Percentiles rank a stretch among this genome's conserved stretches.
These are phyloP conservation scores for Hevea brasiliensis DNA, from an alignment of 345 rosid species.

Conservation along the genomic window DNA sequence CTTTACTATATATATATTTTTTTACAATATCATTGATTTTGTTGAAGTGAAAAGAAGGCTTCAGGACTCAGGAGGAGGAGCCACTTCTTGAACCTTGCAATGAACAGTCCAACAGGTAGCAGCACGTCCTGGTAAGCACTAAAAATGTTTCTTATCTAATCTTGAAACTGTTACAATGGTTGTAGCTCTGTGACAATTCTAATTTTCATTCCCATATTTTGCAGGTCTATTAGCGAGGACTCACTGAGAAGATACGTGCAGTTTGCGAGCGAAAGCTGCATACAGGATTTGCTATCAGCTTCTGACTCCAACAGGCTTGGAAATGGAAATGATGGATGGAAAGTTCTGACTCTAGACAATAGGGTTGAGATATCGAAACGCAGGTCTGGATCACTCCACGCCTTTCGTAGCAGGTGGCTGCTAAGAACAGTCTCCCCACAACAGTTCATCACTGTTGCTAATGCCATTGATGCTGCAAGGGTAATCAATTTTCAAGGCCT, in stretches of 20 bases:
- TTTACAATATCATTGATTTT: background rate
- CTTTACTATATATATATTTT: background rate
- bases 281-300: slow-evolving; percentile 71
- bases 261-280: slow-evolving; percentile 77
- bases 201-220: background rate
- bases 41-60: background rate
- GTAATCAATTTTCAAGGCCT: slow-evolving; percentile 26
- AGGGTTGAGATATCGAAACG: slow-evolving; percentile 75
- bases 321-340: slow-evolving; percentile 66
- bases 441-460: slow-evolving; percentile 74
- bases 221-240: slow-evolving; percentile 77
- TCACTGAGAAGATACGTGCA: slow-evolving; percentile 71
- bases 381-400: slow-evolving; percentile 55
- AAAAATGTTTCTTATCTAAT: background rate
- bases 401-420: slow-evolving; percentile 70
- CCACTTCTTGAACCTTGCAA: slow-evolving; percentile 14
- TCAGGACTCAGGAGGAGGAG: no score
- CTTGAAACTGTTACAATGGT: background rate
- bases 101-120: slow-evolving; percentile 41
- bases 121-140: slow-evolving; percentile 44
- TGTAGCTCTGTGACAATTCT: background rate
- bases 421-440: slow-evolving; percentile 66
- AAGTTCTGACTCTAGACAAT: slow-evolving; percentile 43
- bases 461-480: slow-evolving; percentile 78
- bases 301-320: slow-evolving; percentile 55